Conservation (phyloP, 106 monocot genomes). For the Dendrobium officinale region DNA sequence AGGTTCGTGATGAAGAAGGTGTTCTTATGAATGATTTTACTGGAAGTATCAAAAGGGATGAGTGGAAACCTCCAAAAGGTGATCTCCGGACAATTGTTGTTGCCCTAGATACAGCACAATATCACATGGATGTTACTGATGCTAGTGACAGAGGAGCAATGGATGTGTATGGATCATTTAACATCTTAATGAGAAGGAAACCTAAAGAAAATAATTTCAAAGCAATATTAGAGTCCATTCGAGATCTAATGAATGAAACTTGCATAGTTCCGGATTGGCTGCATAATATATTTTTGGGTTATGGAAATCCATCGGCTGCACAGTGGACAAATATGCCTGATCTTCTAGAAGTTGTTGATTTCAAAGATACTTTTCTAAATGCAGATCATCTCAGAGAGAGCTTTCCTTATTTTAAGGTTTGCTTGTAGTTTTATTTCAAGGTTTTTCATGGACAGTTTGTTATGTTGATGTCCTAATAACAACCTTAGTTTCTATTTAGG, state of each 20-base stretch:
- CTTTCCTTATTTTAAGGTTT: conserved; percentile 76
- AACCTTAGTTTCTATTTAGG: conserved; percentile 29
- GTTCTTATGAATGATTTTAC: conserved; percentile 99
- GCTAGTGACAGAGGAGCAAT: conserved; percentile 66
- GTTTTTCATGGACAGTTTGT: neutral
- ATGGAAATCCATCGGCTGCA: conserved; percentile 99
- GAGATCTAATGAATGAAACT: conserved; percentile 97
- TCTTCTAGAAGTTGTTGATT: conserved; percentile 85
- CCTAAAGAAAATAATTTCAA: conserved; percentile 99
- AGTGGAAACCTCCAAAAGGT: conserved; percentile 99
- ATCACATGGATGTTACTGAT: conserved; percentile 81
- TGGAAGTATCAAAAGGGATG: conserved; percentile 92
- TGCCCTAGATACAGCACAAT: conserved; percentile 94
- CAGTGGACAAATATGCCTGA: conserved; percentile 99
- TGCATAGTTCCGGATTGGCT: conserved; percentile 97
- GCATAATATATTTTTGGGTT: conserved; percentile 95
- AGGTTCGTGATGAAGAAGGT: conserved; percentile 94
- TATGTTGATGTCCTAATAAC: neutral
- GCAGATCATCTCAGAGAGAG: conserved; percentile 71
- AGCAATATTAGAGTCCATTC: conserved; percentile 95
- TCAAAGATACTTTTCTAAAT: conserved; percentile 98
- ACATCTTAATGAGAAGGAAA: conserved; percentile 94
- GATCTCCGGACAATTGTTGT: conserved; percentile 82
- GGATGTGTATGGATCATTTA: conserved; percentile 86
- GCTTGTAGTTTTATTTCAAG: neutral